Evolutionary conservation across 2,329 filamentous ascomycete genomes (phyloP), one percentile per base, ranked within the genome.

Genomic region (Blumeria hordei): DNA sequence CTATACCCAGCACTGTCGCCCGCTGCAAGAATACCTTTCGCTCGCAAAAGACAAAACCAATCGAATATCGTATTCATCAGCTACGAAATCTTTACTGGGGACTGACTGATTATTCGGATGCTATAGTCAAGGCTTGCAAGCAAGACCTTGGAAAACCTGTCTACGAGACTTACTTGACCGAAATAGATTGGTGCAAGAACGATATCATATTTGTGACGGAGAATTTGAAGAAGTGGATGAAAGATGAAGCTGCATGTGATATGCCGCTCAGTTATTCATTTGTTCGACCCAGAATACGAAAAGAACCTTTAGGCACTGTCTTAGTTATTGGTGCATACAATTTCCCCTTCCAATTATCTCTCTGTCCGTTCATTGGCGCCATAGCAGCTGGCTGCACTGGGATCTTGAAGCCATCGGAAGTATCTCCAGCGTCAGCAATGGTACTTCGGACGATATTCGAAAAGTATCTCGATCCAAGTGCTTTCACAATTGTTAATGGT

Each of bases 11-110:
- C 57, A 75, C 75, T 44, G 76, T 80, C 64, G 72, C 76, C 56
- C 74, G 70, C 6, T 70, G 83, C 45, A 80, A 80, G 64, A 69
- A 73, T 54, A 79, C 81, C n/a, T 96, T 86, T 69, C 74, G 75
- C 62, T 76, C 84, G 16, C 81, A 88, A 67, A 84, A 82, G 70
- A 95, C 88, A 45, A 87, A 87, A 65, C 76, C 85, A 55, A 66
- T 95, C 58, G 76, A 85, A 63, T 96, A 83, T 71, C 81, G 92
- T 59, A 73, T 88, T 59, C 74, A 78, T 55, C 92, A 96, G 74
- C 78, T 98, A 58, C 83, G 88, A 62, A 90, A 88, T 74, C 80
- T 96, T 56, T 96, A 94, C 73, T 96, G 92, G 92, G 88, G 77
- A 7, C 68, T 95, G 61, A 80, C 80, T 60, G 90, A 96, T 72